Percentiles rank a stretch among this genome's conserved stretches.
Conservation (phyloP, 345 rosid species). For the Eucalyptus virginea region DNA sequence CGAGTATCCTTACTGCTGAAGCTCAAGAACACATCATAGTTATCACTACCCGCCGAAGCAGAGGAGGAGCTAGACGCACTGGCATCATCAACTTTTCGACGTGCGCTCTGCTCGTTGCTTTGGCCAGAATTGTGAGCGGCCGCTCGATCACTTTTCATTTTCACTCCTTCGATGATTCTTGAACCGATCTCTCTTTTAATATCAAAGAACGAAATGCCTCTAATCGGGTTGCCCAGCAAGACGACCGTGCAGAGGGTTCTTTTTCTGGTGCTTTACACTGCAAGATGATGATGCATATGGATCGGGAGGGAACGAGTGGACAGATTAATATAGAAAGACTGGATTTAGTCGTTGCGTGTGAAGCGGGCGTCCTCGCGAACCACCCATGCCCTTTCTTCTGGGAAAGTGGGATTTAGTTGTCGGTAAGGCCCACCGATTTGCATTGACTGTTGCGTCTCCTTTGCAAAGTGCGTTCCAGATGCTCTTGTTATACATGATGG, state of each 20-base stretch:
- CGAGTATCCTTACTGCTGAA: not conserved
- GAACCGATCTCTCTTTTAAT: not conserved
- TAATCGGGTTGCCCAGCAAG: not conserved
- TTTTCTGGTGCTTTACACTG: not conserved
- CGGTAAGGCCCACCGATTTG: not conserved
- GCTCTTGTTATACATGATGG: no score
- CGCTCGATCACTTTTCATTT: not conserved
- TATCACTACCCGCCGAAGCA: accelerated
- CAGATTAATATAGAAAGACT: not conserved
- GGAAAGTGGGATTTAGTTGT: not conserved
- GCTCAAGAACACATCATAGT: not conserved
- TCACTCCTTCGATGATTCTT: not conserved
- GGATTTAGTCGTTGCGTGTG: not conserved
- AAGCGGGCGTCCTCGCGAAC: not conserved
- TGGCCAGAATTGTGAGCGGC: accelerated
- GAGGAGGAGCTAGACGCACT: not conserved
- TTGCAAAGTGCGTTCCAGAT: no score
- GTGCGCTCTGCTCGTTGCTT: not conserved
- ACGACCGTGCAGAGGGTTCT: not conserved
- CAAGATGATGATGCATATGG: no score
- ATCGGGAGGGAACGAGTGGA: not conserved
- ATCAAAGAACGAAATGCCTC: not conserved
- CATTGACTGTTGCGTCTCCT: no score
- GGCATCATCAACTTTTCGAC: not conserved
- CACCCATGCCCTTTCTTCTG: no score